phyloP scores from a whole-genome alignment of 306 rosid genomes.

The Alnus glutinosa region DNA sequence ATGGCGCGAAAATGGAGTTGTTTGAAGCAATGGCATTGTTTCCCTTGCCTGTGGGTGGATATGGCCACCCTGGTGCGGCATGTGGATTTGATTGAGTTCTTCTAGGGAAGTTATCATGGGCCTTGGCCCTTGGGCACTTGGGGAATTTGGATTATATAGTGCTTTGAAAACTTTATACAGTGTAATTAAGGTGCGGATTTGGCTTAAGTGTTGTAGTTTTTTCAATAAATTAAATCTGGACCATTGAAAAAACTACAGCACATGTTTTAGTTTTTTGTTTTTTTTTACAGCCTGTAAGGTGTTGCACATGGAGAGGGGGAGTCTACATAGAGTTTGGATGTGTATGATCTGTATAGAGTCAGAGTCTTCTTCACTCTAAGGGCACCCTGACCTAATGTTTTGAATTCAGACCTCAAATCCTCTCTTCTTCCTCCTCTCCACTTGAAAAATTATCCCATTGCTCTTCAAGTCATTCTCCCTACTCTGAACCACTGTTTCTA shows the following conservation, averaged over 20 bases:
- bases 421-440: too few species aligned
- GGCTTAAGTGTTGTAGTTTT: too few species aligned
- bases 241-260: too few species aligned
- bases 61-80: neutral
- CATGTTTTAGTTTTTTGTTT: too few species aligned
- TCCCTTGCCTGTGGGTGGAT: neutral
- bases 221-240: too few species aligned
- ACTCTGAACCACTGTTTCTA: neutral
- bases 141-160: neutral
- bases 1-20: neutral
- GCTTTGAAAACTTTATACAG: neutral
- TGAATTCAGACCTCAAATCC: neutral
- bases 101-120: neutral
- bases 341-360: neutral
- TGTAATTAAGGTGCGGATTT: neutral
- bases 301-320: too few species aligned
- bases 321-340: neutral
- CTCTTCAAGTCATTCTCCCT: neutral
- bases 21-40: neutral
- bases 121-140: neutral
- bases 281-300: too few species aligned
- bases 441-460: neutral
- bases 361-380: neutral
- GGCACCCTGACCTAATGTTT: neutral
- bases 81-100: neutral